These are phyloP conservation scores for Arthrobotrys conoides DNA, from an alignment of 2,329 filamentous ascomycete species.

Conservation along the genomic window DNA sequence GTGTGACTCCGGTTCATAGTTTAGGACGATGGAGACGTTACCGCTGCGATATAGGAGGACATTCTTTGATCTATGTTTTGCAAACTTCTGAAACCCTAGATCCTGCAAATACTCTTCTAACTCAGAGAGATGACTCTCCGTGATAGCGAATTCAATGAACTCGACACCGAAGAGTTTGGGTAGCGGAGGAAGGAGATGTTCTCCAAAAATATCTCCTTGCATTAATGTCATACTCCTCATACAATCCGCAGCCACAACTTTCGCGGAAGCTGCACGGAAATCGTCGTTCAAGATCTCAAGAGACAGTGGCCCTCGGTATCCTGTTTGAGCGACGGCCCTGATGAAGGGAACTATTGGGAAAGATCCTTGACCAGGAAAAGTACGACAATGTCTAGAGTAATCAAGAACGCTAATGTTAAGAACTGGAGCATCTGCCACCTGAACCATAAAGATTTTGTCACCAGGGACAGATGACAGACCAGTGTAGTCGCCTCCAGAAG, in stretches of 20 bases:
- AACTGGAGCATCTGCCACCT: conserved; percentile 62
- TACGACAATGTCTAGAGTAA: conserved; percentile 62
- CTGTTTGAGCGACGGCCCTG: conserved; percentile 58
- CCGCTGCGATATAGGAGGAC: conserved; percentile 60
- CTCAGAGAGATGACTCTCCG: conserved; percentile 58
- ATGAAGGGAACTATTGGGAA: conserved; percentile 62
- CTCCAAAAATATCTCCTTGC: conserved; percentile 60
- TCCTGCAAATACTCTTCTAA: conserved; percentile 60
- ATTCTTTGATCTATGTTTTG: conserved; percentile 59
- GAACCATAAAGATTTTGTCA: conserved; percentile 62
- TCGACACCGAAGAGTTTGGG: conserved; percentile 61
- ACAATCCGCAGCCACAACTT: conserved; percentile 58
- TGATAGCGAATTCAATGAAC: conserved; percentile 62
- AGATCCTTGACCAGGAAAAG: conserved; percentile 61
- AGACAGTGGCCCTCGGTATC: conserved; percentile 61
- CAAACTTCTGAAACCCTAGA: conserved; percentile 60
- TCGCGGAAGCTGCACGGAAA: conserved; percentile 61
- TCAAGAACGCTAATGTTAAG: conserved; percentile 62
- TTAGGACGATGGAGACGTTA: conserved; percentile 59
- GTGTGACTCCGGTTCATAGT: conserved; percentile 61
- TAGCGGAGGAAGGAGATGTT: conserved; percentile 59
- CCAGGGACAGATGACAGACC: conserved; percentile 61
- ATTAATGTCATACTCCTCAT: conserved; percentile 61
- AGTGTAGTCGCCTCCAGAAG: conserved; percentile 60
- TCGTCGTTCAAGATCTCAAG: conserved; percentile 62